Conservation (phyloP, 306 rosid species). For the Trifolium pratense region DNA sequence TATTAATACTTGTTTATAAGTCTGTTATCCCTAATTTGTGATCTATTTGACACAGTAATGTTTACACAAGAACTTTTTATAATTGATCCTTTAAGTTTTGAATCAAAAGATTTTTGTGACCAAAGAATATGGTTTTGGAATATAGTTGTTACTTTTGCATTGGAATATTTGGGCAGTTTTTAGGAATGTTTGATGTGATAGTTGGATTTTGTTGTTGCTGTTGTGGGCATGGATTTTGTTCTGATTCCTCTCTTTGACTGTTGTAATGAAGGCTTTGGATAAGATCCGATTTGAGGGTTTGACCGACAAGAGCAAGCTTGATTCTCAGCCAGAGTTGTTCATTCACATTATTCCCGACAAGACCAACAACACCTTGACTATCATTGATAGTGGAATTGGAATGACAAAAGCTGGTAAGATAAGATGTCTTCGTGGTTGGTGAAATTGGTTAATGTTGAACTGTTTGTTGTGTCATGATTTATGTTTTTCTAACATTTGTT, state of each 20-base stretch:
- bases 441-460: too few relatives aligned
- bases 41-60: neutral
- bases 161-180: neutral
- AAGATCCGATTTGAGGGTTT: slow-evolving; percentile 84
- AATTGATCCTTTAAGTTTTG: neutral
- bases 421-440: rapidly evolving
- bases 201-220: neutral
- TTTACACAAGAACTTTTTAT: too few relatives aligned
- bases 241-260: neutral
- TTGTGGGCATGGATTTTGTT: neutral
- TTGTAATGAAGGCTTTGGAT: slow-evolving; percentile 70
- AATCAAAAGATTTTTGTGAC: neutral
- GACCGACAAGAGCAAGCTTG: slow-evolving; percentile 97
- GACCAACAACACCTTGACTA: slow-evolving; percentile 70
- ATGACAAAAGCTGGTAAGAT: slow-evolving; percentile 96
- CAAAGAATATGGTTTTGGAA: neutral
- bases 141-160: neutral
- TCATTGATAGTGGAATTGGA: slow-evolving; percentile 91
- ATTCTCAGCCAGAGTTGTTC: slow-evolving; percentile 84
- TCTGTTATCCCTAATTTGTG: neutral
- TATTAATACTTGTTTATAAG: neutral
- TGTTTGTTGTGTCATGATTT: neutral
- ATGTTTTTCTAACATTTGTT: neutral
- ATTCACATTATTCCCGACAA: slow-evolving; percentile 90
- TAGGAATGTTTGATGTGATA: neutral